Evolutionary conservation across 2,329 filamentous ascomycete species (phyloP), one percentile per base, ranked within the genome.

Genomic region (Colletotrichum godetiae): DNA sequence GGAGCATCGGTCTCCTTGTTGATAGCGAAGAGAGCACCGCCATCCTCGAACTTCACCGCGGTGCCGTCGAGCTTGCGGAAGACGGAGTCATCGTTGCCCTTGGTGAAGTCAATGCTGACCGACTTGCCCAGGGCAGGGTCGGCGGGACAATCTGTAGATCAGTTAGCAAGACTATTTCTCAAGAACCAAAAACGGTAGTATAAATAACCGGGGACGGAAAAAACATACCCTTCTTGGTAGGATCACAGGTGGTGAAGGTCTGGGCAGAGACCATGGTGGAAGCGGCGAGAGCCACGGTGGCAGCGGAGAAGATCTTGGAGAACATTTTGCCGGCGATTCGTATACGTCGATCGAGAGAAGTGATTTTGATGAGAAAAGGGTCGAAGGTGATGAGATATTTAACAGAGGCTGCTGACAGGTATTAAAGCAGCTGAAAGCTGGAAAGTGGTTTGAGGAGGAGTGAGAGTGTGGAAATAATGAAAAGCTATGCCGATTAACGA

Each of bases 51-150:
- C 37, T 77, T 79, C 65, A 91, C 76, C 31, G 75, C 81, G 75
- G 89, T 90, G 73, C 87, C 88, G 6, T 80, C 81, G 58, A 85
- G 83, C 59, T 78, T 75, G 37, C 80, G 82, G 82, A 91, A 89
- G 78, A 84, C 82, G 75, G 89, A 86, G 74, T 92, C 95, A 75
- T 89, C 86, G 75, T 92, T 95, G 46, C 86, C 81, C 70, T 94
- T 94, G 73, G 91, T 93, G 85, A 98, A 97, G 86, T 98, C 94
- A 80, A 95, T 91, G 72, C 78, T 76, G 65, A 84, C 77, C 55
- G 82, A 85, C 84, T 81, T 91, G 65, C 94, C 95, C 15, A 98
- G 88, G 12, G 95, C 96, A 75, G 93, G 88, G 81, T 97, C 89
- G 71, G 92, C 82, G 62, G 93, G 90, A 85, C 96, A 98, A 42